Evolutionary conservation across 2,329 filamentous ascomycete genomes (phyloP).

Genomic region (Sordariomycetes sp.): DNA sequence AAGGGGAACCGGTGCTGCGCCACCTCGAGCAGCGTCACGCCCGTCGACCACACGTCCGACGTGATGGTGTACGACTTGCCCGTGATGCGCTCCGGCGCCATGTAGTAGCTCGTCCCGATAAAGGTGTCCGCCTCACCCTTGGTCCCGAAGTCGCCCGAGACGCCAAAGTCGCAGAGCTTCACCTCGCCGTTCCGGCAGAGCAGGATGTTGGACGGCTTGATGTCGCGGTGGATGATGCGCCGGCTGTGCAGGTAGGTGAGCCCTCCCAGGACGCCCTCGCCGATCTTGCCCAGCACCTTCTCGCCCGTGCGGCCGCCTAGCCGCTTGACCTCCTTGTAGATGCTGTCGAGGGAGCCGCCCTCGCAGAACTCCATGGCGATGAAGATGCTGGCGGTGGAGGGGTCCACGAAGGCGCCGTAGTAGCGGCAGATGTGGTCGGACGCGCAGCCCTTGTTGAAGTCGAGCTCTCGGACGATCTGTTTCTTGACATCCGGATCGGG

Average conservation of each 20-base stretch:
- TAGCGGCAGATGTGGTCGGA: conserved; percentile 96
- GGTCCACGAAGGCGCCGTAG: conserved; percentile 93
- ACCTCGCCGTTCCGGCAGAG: conserved; percentile 87
- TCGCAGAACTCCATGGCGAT: conserved; percentile 99
- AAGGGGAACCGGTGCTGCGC: conserved; percentile 98
- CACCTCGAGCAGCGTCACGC: conserved; percentile 96
- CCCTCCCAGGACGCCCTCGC: conserved; percentile 87
- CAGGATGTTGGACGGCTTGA: conserved; percentile 96
- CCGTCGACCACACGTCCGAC: conserved; percentile 95
- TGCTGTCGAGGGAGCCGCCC: conserved; percentile 88
- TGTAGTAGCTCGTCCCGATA: conserved; percentile 98
- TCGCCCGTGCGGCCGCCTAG: conserved; percentile 90
- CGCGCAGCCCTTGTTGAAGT: conserved; percentile 95
- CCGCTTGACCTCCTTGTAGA: conserved; percentile 95
- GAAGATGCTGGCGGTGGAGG: conserved; percentile 90
- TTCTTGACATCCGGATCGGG: conserved; percentile 97
- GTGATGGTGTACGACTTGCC: conserved; percentile 98
- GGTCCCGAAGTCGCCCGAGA: conserved; percentile 94
- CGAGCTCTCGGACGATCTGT: conserved; percentile 90
- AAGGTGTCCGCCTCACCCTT: conserved; percentile 99
- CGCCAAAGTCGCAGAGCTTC: conserved; percentile 97
- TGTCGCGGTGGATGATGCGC: conserved; percentile 97
- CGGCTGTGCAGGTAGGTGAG: conserved; percentile 90
- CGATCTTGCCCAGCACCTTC: conserved; percentile 93
- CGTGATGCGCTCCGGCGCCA: conserved; percentile 96